Conservation (phyloP, 83 land plant genomes). For the Thuja plicata region DNA sequence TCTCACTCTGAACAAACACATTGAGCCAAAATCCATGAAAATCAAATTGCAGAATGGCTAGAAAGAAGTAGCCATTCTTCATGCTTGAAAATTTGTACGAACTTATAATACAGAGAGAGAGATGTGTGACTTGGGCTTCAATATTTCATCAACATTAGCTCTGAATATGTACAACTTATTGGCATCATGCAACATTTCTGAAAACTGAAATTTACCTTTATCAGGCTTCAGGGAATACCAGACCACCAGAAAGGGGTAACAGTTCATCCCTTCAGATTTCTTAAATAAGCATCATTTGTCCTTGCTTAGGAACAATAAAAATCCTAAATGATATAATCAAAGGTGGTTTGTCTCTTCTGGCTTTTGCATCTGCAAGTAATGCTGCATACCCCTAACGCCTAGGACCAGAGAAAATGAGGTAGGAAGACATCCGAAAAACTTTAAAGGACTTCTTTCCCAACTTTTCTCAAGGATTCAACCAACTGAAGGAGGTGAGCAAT, state of each 20-base stretch:
- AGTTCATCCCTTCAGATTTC: neutral
- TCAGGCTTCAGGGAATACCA: neutral
- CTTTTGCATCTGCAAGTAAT: neutral
- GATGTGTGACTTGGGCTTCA: neutral
- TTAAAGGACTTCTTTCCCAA: neutral
- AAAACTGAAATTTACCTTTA: neutral
- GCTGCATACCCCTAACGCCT: too few relatives aligned
- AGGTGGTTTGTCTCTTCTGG: neutral
- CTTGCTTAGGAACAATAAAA: neutral
- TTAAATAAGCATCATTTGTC: neutral
- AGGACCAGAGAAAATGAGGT: neutral
- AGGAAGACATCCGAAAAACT: neutral
- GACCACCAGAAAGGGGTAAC: neutral
- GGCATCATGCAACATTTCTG: neutral
- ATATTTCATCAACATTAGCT: neutral
- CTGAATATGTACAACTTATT: slow-evolving; percentile 9
- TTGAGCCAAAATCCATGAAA: too few relatives aligned
- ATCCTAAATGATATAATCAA: slow-evolving; percentile 2
- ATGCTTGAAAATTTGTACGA: neutral
- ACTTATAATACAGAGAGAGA: neutral
- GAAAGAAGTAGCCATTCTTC: too few relatives aligned
- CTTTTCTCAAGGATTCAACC: neutral
- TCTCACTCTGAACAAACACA: too few relatives aligned
- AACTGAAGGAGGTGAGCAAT: neutral
- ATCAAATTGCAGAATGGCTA: too few relatives aligned